Conservation (phyloP, 2,329 filamentous ascomycete genomes). For the Pseudocercospora cruenta region DNA sequence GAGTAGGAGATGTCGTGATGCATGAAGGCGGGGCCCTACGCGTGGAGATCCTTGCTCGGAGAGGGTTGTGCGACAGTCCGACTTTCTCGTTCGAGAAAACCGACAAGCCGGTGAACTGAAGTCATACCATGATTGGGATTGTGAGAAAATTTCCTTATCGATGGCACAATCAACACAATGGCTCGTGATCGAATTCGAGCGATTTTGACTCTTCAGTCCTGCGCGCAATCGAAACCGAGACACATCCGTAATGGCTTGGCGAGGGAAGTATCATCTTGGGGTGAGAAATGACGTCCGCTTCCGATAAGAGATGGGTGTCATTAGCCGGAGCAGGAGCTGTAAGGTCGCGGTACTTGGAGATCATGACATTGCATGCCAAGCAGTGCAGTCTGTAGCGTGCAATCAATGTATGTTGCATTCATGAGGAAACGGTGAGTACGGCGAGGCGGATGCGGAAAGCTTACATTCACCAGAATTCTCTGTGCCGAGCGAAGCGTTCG, state of each 20-base stretch:
- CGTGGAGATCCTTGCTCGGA: not conserved
- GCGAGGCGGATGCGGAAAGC: no score
- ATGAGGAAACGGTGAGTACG: no score
- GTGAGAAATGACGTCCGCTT: no score
- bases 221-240: not conserved
- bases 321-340: no score
- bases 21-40: not conserved
- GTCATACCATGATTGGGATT: not conserved
- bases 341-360: no score
- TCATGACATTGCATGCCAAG: not conserved
- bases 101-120: not conserved
- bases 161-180: not conserved
- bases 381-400: not conserved
- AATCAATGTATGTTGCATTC: not conserved
- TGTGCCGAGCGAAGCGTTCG: not conserved
- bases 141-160: not conserved
- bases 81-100: not conserved
- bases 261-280: not conserved
- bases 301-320: no score
- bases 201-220: not conserved
- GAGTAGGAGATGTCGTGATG: slow-evolving; percentile 8
- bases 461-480: not conserved
- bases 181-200: not conserved
- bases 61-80: not conserved
- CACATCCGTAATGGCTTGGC: not conserved